Conservation (phyloP, 2,329 filamentous ascomycete genomes). For the Alternaria postmessia region DNA sequence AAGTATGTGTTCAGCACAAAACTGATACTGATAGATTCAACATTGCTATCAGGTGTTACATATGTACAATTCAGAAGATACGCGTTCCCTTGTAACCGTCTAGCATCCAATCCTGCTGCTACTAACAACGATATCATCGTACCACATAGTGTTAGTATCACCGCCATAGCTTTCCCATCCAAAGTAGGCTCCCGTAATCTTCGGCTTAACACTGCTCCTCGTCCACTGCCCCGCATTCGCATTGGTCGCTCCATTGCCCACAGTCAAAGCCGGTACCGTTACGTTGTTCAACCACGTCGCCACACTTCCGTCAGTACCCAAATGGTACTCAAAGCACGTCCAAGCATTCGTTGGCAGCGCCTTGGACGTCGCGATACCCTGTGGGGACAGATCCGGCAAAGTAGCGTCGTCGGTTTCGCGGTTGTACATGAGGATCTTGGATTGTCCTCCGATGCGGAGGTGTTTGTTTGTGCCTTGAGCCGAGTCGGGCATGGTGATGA, state of each 20-base stretch:
- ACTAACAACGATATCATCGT: constrained; percentile 65
- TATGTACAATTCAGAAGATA: not conserved
- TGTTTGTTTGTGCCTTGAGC: constrained; percentile 65
- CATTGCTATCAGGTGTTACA: not conserved
- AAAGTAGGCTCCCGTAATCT: constrained; percentile 65
- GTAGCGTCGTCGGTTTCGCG: constrained; percentile 70
- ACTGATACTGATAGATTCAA: not conserved
- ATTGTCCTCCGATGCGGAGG: constrained; percentile 68
- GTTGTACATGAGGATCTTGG: constrained; percentile 70
- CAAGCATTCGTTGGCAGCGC: constrained; percentile 61
- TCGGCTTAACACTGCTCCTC: constrained; percentile 59
- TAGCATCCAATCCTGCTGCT: constrained; percentile 60
- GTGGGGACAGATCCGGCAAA: constrained; percentile 66
- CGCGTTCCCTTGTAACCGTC: not conserved
- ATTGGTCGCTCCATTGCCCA: constrained; percentile 59
- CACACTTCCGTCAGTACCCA: constrained; percentile 65
- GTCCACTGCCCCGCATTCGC: constrained; percentile 63
- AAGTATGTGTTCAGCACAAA: not conserved
- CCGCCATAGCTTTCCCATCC: constrained; percentile 71
- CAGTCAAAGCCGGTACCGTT: constrained; percentile 62
- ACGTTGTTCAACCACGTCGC: constrained; percentile 68
- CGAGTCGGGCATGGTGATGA: constrained; percentile 70
- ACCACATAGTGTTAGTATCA: constrained; percentile 69
- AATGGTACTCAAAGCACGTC: constrained; percentile 69
- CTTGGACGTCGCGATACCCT: constrained; percentile 64